A percentile compares a stretch with the other conserved stretches of the same genome.
Conservation (phyloP, 306 rosid species). For the Quercus engelmannii region DNA sequence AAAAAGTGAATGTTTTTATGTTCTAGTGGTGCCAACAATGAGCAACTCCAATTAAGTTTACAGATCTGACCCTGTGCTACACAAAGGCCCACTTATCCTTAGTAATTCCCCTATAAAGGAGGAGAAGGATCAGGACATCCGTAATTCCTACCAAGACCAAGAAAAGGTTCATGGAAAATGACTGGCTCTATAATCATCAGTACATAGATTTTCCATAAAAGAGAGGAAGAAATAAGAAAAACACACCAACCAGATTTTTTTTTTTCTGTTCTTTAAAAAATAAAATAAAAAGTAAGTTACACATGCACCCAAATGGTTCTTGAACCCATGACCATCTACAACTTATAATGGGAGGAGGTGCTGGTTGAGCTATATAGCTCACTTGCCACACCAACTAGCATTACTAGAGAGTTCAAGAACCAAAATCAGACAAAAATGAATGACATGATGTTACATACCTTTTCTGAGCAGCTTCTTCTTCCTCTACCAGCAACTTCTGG, state of each 20-base stretch:
- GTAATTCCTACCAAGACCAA: slow-evolving; percentile 1
- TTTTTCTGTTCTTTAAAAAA: too few relatives aligned
- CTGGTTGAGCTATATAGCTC: too few relatives aligned
- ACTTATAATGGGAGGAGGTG: too few relatives aligned
- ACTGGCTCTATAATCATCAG: background rate
- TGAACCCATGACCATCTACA: too few relatives aligned
- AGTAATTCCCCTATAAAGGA: slow-evolving; percentile 10
- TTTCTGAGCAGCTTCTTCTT: slow-evolving; percentile 85
- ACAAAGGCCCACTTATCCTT: background rate
- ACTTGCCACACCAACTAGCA: background rate
- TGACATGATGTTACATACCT: slow-evolving; percentile 39
- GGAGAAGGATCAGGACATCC: background rate
- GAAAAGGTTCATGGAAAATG: background rate
- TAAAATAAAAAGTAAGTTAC: too few relatives aligned
- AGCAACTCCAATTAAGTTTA: background rate
- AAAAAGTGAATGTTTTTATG: background rate
- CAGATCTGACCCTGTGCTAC: slow-evolving; percentile 2
- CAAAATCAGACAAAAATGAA: background rate
- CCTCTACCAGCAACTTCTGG: slow-evolving; percentile 81
- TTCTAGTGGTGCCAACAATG: background rate
- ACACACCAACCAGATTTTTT: background rate
- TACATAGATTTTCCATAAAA: background rate
- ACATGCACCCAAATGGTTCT: too few relatives aligned
- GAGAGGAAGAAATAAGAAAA: background rate
- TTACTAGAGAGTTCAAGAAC: background rate